Evolutionary conservation across 2,329 filamentous ascomycete genomes (phyloP).

Genomic region (Lasiodiplodia sp.): DNA sequence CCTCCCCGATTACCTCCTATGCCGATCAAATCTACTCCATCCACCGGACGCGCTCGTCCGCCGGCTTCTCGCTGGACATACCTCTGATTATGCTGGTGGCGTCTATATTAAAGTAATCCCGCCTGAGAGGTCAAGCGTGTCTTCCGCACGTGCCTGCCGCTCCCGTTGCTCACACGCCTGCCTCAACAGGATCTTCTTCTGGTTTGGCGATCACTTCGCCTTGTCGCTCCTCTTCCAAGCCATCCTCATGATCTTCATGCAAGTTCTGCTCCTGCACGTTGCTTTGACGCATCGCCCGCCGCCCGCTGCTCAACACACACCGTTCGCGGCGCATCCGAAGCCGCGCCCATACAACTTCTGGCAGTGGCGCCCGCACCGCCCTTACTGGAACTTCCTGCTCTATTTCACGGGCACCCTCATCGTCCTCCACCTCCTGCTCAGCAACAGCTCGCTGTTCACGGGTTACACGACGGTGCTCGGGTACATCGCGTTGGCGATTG

Average conservation of each 20-base stretch:
- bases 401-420: conserved; percentile 70
- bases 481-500: conserved; percentile 77
- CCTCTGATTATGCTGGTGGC: conserved; percentile 72
- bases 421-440: conserved; percentile 71
- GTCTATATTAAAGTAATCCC: conserved; percentile 65
- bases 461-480: conserved; percentile 74
- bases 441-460: conserved; percentile 64
- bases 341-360: conserved; percentile 79
- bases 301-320: conserved; percentile 52
- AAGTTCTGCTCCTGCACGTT: conserved; percentile 66
- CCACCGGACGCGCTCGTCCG: conserved; percentile 65
- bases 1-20: conserved; percentile 70
- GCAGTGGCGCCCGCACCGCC: conserved; percentile 78
- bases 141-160: conserved; percentile 28
- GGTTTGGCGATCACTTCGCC: conserved; percentile 69
- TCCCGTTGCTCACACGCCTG: background rate
- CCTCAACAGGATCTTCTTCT: conserved; percentile 65
- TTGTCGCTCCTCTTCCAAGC: conserved; percentile 66
- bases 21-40: conserved; percentile 72
- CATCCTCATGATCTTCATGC: conserved; percentile 65
- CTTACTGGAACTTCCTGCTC: conserved; percentile 81
- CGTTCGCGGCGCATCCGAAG: conserved; percentile 64
- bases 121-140: background rate
- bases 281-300: conserved; percentile 64
- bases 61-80: conserved; percentile 71